Conservation (phyloP, 2,329 filamentous ascomycete species). For the Plectosphaerella sp. region DNA sequence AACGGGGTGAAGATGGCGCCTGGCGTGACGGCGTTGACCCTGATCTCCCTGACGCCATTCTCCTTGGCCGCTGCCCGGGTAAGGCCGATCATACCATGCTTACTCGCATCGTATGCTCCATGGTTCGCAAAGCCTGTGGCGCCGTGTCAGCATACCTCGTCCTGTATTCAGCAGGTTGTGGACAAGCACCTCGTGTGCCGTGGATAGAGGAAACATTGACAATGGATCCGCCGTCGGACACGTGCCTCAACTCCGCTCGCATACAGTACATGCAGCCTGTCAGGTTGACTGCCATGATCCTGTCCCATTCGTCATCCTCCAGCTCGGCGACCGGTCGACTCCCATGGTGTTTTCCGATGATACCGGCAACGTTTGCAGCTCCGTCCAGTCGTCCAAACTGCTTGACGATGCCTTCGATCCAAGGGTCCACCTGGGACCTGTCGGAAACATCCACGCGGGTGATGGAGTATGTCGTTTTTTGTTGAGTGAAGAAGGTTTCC, state of each 20-base stretch:
- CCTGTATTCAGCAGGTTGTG: neutral
- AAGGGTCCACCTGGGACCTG: slow-evolving; percentile 42
- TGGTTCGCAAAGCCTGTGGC: slow-evolving; percentile 23
- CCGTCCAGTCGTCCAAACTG: slow-evolving; percentile 48
- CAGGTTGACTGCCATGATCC: slow-evolving; percentile 42
- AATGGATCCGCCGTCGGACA: slow-evolving; percentile 49
- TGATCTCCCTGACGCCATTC: slow-evolving; percentile 36
- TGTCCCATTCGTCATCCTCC: slow-evolving; percentile 42
- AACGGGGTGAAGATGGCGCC: slow-evolving; percentile 44
- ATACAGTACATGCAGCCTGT: slow-evolving; percentile 49
- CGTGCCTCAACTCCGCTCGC: slow-evolving; percentile 37
- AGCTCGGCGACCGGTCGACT: slow-evolving; percentile 32
- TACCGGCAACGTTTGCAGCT: slow-evolving; percentile 51
- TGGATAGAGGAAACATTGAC: slow-evolving; percentile 53
- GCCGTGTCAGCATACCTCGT: neutral
- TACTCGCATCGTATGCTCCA: slow-evolving; percentile 33
- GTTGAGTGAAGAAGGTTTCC: slow-evolving; percentile 21
- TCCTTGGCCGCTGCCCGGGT: slow-evolving; percentile 32
- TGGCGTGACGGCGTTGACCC: slow-evolving; percentile 41
- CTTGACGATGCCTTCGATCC: slow-evolving; percentile 42
- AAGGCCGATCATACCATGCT: slow-evolving; percentile 31
- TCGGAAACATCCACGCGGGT: slow-evolving; percentile 35
- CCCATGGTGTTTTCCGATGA: slow-evolving; percentile 39
- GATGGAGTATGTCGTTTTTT: slow-evolving; percentile 20
- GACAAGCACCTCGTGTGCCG: slow-evolving; percentile 30